phyloP scores from a whole-genome alignment of 345 rosid species.

The Pugionium cornutum region DNA sequence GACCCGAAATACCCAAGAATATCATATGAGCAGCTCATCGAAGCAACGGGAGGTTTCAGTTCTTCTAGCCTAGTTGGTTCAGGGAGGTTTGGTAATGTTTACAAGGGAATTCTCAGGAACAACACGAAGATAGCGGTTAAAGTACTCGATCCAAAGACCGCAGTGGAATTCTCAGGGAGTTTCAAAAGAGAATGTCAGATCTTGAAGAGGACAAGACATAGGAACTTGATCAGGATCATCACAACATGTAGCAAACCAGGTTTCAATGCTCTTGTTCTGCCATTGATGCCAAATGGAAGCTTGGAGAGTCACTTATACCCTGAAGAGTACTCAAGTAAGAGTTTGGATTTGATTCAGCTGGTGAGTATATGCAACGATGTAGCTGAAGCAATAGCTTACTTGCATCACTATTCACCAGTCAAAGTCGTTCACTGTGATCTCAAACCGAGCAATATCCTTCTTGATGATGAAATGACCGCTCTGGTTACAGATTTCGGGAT shows the following conservation, averaged over 20 bases:
- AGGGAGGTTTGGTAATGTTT: constrained; percentile 82
- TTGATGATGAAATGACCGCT: constrained; percentile 85
- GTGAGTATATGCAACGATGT: constrained; percentile 78
- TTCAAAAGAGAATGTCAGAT: constrained; percentile 86
- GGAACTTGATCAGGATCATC: constrained; percentile 81
- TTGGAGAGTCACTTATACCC: constrained; percentile 74
- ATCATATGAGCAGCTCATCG: constrained; percentile 63
- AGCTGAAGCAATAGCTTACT: constrained; percentile 81
- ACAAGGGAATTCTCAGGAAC: constrained; percentile 75
- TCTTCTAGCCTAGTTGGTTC: constrained; percentile 75
- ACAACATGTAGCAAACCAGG: constrained; percentile 84
- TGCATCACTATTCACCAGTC: constrained; percentile 81
- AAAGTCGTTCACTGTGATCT: constrained; percentile 95
- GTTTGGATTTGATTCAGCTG: constrained; percentile 64
- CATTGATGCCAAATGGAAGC: constrained; percentile 87
- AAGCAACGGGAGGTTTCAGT: constrained; percentile 79
- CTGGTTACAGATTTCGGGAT: constrained; percentile 91
- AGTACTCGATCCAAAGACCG: constrained; percentile 59
- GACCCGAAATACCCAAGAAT: constrained; percentile 64
- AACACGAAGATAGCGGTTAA: constrained; percentile 79
- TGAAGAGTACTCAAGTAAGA: constrained; percentile 32
- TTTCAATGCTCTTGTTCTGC: constrained; percentile 86
- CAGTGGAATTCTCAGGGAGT: constrained; percentile 54
- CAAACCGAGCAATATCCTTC: constrained; percentile 92
- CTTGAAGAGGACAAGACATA: constrained; percentile 73